Percentiles rank a stretch among this genome's conserved stretches.
Evolutionary conservation across 2,329 filamentous ascomycete species (phyloP).

Genomic region (Scolecobasidium constrictum): DNA sequence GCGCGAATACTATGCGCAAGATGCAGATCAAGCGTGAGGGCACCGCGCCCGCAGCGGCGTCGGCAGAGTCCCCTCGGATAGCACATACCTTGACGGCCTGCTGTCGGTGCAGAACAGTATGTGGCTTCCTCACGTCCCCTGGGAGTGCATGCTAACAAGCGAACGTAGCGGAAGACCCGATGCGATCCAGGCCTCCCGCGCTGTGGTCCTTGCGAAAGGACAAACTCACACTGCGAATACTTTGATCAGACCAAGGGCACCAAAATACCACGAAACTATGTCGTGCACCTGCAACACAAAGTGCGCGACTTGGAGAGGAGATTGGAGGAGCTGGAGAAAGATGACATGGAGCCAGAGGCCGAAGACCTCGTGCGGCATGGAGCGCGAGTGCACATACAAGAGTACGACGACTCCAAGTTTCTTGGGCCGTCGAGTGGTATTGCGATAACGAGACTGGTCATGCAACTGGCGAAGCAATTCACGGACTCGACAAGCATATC

Average conservation of each 20-base stretch:
- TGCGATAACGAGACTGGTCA: conserved; percentile 85
- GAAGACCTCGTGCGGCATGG: conserved; percentile 83
- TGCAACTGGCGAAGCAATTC: conserved; percentile 92
- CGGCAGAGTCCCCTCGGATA: conserved; percentile 31
- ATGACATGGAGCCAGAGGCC: conserved; percentile 56
- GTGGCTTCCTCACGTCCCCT: conserved; percentile 18
- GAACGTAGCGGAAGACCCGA: conserved; percentile 76
- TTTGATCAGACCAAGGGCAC: conserved; percentile 79
- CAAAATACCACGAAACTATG: conserved; percentile 83
- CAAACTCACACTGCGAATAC: conserved; percentile 87
- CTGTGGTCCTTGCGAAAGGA: conserved; percentile 86
- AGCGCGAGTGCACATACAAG: conserved; percentile 73
- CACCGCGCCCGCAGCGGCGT: conserved; percentile 1
- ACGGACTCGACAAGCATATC: conserved; percentile 85
- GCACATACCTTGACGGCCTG: conserved; percentile 73
- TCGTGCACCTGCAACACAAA: conserved; percentile 80
- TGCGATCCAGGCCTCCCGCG: conserved; percentile 88
- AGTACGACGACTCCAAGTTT: conserved; percentile 81
- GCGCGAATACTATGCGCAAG: neutral
- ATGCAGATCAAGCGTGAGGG: conserved; percentile 8
- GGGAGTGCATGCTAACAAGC: neutral
- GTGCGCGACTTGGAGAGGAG: conserved; percentile 75
- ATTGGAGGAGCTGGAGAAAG: conserved; percentile 66
- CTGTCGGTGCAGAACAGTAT: conserved; percentile 67
- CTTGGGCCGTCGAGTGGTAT: conserved; percentile 91